Percentiles rank a stretch among this genome's conserved stretches.
phyloP scores from a whole-genome alignment of 495 filamentous ascomycete genomes.

The Xanthoparmelia taractica region DNA sequence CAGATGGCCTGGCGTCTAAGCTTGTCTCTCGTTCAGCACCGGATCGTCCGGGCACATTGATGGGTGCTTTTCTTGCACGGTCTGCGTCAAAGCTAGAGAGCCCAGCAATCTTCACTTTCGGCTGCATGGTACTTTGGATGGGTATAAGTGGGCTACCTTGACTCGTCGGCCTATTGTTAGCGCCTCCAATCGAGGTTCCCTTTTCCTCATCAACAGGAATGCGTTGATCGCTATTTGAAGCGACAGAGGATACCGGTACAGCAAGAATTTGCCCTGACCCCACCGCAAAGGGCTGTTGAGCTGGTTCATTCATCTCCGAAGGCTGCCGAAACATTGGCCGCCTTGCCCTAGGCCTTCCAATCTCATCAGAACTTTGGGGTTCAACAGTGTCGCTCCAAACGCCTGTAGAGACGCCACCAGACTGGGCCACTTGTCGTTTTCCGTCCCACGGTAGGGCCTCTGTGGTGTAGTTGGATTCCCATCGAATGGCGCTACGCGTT shows the following conservation, averaged over 20 bases:
- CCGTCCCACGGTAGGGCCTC: slow-evolving; percentile 16
- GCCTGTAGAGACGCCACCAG: background rate
- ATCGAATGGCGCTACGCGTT: background rate
- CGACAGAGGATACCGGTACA: slow-evolving; percentile 19
- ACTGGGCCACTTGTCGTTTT: background rate
- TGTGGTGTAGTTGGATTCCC: slow-evolving; percentile 8
- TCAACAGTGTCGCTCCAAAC: slow-evolving; percentile 9
- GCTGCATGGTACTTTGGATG: slow-evolving; percentile 18
- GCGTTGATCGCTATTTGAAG: slow-evolving; percentile 16
- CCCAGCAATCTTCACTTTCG: slow-evolving; percentile 17
- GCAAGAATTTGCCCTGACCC: slow-evolving; percentile 19
- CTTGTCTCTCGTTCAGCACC: background rate
- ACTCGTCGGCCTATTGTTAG: slow-evolving; percentile 12
- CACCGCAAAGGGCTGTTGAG: background rate
- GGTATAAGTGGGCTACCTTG: background rate
- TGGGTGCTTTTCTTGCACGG: slow-evolving; percentile 5
- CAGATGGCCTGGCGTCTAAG: background rate
- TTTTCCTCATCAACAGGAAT: slow-evolving; percentile 10
- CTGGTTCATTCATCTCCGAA: background rate
- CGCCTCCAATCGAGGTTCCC: slow-evolving; percentile 3
- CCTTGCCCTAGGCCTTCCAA: background rate
- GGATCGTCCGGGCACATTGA: slow-evolving; percentile 14
- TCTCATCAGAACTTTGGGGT: background rate
- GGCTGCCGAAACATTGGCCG: slow-evolving; percentile 5
- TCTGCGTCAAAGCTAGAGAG: slow-evolving; percentile 10